Base-by-base conservation (phyloP, 176 grass and related monocot species). In the Aegilops umbellulata region DNA sequence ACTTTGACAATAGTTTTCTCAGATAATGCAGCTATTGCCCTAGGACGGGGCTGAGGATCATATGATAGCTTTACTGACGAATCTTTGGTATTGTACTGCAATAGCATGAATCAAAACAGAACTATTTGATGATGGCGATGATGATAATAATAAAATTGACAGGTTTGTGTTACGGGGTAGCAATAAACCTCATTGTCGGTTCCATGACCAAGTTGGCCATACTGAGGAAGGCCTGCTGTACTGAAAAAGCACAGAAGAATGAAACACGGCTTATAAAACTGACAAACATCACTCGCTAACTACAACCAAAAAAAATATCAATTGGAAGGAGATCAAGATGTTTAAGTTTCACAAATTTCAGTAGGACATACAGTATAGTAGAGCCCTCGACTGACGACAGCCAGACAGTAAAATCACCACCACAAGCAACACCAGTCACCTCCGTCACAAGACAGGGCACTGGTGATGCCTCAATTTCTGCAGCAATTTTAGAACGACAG, bases 1-100 rank as follows among this genome's bases (percentile, higher is more conserved):
- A 91, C 92, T 88, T 99, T 99, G 25, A 96, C 84, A 23, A 99
- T 20, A 75, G 82, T 96, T 94, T 99, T 96, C 65, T 82, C 97
- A 78, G 92, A 99, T 60, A 99, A 88, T 64, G 85, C 57, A 91
- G 92, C 81, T 90, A 99, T 91, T 39, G 90, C 84, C 86, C 85
- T 83, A 20, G 97, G 97, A 38, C 92, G 94, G 70, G 92, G 67
- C 67, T 99, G 97, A 44, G 97, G 90, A 65, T 99, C 97, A 78
- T 99, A 99, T 46, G 89, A 87, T 90, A 99, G 92, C 66, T 81
- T 95, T 87, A 99, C 94, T 47, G 94, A 99, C 2, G 84, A 72
- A 60, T 94, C 97, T 93, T 94, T 99, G 71, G 86, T 86, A 84
- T 99, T 99, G 85, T 99, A 99, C 97, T 99, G 84, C 85, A 93